These are phyloP conservation scores for Eucalyptus erythrocorys DNA, from an alignment of 345 rosid species.

Conservation along the genomic window DNA sequence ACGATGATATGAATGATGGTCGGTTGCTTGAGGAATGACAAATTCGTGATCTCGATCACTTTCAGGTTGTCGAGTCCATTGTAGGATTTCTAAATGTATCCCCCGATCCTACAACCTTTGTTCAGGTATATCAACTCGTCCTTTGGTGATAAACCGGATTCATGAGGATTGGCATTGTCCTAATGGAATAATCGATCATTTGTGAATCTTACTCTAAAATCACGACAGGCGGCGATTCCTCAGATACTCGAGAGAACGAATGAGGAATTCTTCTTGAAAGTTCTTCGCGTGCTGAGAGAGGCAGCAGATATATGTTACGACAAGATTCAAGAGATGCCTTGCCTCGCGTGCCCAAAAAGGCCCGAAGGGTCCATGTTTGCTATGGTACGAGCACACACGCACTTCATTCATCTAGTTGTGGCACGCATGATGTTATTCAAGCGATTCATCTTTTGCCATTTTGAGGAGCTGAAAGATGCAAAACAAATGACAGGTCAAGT, in stretches of 20 bases:
- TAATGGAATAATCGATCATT: neutral
- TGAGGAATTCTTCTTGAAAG: conserved; percentile 43
- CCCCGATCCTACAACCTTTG: conserved; percentile 13
- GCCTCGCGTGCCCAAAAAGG: conserved; percentile 38
- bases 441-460: neutral
- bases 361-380: conserved; percentile 68
- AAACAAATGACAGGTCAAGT: neutral
- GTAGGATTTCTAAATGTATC: neutral
- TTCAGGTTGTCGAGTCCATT: conserved; percentile 8
- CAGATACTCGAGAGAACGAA: conserved; percentile 41
- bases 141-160: neutral
- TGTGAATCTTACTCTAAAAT: neutral
- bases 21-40: neutral
- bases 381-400: conserved; percentile 20
- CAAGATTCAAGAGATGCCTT: conserved; percentile 44
- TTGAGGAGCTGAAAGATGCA: neutral
- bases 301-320: conserved; percentile 35
- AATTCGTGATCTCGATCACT: neutral
- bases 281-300: conserved; percentile 22
- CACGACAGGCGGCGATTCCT: conserved; percentile 51
- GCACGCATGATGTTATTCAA: neutral
- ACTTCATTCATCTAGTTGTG: neutral
- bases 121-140: conserved; percentile 2
- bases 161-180: neutral
- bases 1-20: neutral